phyloP scores from a whole-genome alignment of 371 early-diverging fungal species.

The Lichtheimia ornata region DNA sequence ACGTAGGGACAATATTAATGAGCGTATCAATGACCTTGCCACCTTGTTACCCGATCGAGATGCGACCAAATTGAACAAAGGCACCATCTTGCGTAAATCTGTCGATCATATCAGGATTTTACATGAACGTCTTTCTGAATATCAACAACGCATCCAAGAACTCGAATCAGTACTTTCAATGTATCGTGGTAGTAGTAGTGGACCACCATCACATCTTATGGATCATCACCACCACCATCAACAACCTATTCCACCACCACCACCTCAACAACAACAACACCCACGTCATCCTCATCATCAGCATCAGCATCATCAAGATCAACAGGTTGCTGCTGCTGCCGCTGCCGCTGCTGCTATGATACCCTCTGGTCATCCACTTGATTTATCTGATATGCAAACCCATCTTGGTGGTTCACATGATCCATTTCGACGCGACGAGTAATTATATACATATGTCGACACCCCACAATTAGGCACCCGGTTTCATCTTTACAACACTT shows the following conservation, averaged over 20 bases:
- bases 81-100: conserved; percentile 79
- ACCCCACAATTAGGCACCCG: not conserved
- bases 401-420: conserved; percentile 20
- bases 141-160: conserved; percentile 68
- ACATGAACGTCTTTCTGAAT: conserved; percentile 55
- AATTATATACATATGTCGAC: conserved; percentile 9
- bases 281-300: not conserved
- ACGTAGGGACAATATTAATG: conserved; percentile 94
- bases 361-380: conserved; percentile 34
- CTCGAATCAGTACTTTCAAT: conserved; percentile 51
- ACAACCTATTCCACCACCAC: not conserved
- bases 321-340: conserved; percentile 15
- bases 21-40: conserved; percentile 69
- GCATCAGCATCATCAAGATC: conserved; percentile 14
- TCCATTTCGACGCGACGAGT: conserved; percentile 28
- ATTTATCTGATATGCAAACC: conserved; percentile 23
- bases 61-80: conserved; percentile 75
- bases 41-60: conserved; percentile 53
- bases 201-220: too few species aligned
- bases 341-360: conserved; percentile 23
- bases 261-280: not conserved
- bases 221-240: too few species aligned
- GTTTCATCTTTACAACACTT: not conserved
- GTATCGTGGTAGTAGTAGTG: conserved; percentile 29
- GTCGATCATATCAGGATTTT: conserved; percentile 86